These are phyloP conservation scores for Phoma herbarum DNA, from an alignment of 2,329 filamentous ascomycete species.

Conservation along the genomic window DNA sequence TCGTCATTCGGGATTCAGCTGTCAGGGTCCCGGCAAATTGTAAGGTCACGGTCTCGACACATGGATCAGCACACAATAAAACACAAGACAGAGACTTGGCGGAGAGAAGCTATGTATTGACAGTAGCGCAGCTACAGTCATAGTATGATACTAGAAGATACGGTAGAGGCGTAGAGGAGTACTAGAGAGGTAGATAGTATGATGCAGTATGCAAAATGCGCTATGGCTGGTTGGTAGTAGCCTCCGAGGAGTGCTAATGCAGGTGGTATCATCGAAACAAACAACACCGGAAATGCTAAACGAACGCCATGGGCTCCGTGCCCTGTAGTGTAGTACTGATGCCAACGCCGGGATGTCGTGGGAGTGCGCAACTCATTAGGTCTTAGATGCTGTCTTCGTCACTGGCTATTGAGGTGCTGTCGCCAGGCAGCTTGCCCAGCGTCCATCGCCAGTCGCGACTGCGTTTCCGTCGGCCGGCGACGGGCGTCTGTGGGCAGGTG, in stretches of 20 bases:
- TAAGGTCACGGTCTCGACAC: conserved; percentile 1
- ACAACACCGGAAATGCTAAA: conserved; percentile 41
- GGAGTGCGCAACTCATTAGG: conserved; percentile 1
- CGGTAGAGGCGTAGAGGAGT: conserved; percentile 4
- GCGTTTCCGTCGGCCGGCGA: conserved; percentile 62
- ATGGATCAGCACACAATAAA: neutral
- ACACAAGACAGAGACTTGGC: neutral
- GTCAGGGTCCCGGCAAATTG: conserved; percentile 2
- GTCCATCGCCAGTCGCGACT: conserved; percentile 67
- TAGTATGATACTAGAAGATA: conserved; percentile 23
- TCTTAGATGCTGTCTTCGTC: conserved; percentile 44
- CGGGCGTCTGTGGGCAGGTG: conserved; percentile 61
- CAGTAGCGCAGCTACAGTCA: conserved; percentile 22
- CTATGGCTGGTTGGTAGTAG: conserved; percentile 9
- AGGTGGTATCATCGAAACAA: conserved; percentile 41
- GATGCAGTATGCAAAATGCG: conserved; percentile 12
- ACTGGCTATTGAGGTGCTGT: conserved; percentile 31
- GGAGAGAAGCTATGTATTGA: conserved; percentile 17
- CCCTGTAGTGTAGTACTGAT: conserved; percentile 13
- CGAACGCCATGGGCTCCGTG: conserved; percentile 31
- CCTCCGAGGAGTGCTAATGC: conserved; percentile 17
- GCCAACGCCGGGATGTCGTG: conserved; percentile 10
- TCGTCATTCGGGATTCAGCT: conserved; percentile 1
- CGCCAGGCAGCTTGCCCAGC: conserved; percentile 55
- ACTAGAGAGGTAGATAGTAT: conserved; percentile 7